These are phyloP conservation scores for Mycena galopus DNA, from an alignment of 768 basidiomycete genomes.

Conservation along the genomic window DNA sequence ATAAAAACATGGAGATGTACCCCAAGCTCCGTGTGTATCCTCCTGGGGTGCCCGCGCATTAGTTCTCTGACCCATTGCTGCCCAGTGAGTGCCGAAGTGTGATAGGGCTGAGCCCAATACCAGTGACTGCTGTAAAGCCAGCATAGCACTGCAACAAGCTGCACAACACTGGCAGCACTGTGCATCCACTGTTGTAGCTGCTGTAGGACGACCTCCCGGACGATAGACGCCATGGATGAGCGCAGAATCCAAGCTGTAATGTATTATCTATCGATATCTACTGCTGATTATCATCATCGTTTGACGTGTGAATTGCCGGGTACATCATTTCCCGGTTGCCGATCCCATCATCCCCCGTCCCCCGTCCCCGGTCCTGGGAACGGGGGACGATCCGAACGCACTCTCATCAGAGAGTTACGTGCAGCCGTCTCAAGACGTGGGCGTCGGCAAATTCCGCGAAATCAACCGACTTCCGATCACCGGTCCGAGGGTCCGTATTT, in stretches of 20 bases:
- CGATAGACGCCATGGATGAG: too few relatives aligned
- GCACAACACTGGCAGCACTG: neutral
- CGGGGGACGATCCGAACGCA: too few relatives aligned
- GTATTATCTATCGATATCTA: too few relatives aligned
- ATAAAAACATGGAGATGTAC: too few relatives aligned
- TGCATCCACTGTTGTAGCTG: neutral
- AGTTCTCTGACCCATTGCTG: neutral
- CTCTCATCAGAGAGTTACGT: too few relatives aligned
- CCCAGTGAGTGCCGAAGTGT: neutral
- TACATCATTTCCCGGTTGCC: too few relatives aligned
- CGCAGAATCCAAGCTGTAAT: too few relatives aligned
- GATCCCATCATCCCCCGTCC: too few relatives aligned
- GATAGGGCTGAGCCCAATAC: neutral
- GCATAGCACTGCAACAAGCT: neutral
- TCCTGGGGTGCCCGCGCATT: neutral
- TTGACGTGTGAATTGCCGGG: too few relatives aligned
- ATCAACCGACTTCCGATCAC: neutral
- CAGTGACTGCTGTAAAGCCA: neutral
- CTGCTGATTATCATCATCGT: too few relatives aligned
- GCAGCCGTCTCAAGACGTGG: constrained; percentile 3
- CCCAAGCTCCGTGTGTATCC: too few relatives aligned
- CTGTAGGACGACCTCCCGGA: neutral
- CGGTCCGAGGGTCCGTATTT: constrained; percentile 2
- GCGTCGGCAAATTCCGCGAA: neutral
- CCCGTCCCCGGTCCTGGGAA: too few relatives aligned